phyloP scores from a whole-genome alignment of 108 stramenopile genomes.

The Skeletonema potamos region DNA sequence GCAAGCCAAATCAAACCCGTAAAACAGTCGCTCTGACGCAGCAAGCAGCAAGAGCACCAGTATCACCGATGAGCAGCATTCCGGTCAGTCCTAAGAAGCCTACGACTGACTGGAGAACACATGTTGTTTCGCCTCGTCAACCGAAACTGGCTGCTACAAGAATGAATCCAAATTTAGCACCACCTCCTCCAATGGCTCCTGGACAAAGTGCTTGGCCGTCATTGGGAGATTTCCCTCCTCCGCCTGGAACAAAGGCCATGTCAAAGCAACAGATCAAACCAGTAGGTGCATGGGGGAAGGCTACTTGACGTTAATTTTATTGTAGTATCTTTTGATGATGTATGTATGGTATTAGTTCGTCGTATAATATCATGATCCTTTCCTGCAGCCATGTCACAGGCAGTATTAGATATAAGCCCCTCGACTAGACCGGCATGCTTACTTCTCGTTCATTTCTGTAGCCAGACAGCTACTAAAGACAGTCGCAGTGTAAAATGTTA shows the following conservation, averaged over 20 bases:
- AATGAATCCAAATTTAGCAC: conserved; percentile 5
- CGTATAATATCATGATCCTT: background rate
- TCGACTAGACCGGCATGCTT: too few species aligned
- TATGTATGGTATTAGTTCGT: background rate
- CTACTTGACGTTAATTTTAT: conserved; percentile 4
- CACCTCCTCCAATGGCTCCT: conserved; percentile 27
- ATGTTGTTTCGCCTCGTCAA: conserved; percentile 29
- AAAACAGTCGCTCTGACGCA: background rate
- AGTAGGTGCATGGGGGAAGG: conserved; percentile 39
- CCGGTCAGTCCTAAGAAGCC: conserved; percentile 4
- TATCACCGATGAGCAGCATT: background rate
- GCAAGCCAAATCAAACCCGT: background rate
- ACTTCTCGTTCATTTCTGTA: too few species aligned
- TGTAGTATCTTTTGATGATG: background rate
- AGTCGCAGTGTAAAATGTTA: background rate
- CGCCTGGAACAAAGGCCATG: conserved; percentile 16
- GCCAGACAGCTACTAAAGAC: background rate
- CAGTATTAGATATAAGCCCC: too few species aligned
- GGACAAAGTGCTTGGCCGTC: conserved; percentile 27
- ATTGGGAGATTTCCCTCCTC: conserved; percentile 41
- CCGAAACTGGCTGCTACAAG: background rate
- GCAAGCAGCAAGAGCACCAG: background rate
- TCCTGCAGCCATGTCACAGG: background rate
- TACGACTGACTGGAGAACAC: conserved; percentile 40
- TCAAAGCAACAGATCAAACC: conserved; percentile 10